Conservation (phyloP, 202 grass and related monocot species). For the Carex arenaria region DNA sequence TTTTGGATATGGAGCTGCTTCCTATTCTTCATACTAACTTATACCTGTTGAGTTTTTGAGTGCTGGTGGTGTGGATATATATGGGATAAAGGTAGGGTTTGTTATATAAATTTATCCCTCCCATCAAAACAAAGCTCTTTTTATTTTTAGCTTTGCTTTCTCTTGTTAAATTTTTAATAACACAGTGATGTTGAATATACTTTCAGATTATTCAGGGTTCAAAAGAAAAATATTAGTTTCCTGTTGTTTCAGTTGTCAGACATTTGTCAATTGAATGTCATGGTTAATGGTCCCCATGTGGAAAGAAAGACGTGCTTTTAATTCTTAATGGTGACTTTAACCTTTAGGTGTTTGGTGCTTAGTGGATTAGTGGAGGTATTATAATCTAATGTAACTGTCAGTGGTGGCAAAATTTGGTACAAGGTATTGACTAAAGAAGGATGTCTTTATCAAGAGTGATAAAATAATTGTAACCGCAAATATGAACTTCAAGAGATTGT, state of each 20-base stretch:
- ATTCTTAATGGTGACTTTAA: slow-evolving; percentile 23
- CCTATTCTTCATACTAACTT: slow-evolving; percentile 7
- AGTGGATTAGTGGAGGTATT: slow-evolving; percentile 18
- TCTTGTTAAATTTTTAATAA: neutral
- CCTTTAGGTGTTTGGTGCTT: slow-evolving; percentile 4
- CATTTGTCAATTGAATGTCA: neutral
- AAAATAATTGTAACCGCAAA: neutral
- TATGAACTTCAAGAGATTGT: neutral
- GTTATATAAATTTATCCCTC: neutral
- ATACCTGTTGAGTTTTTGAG: neutral
- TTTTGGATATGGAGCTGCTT: neutral
- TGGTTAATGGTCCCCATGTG: neutral
- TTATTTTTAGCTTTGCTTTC: neutral
- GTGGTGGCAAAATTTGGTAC: slow-evolving; percentile 24
- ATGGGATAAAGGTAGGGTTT: neutral
- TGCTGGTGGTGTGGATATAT: neutral
- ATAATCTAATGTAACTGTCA: slow-evolving; percentile 22
- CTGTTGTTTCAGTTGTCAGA: neutral
- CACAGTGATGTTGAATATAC: neutral
- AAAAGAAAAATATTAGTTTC: neutral
- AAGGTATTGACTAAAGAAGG: slow-evolving; percentile 11
- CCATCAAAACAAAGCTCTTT: neutral
- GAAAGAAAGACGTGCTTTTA: slow-evolving; percentile 20
- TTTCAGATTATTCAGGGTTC: neutral
- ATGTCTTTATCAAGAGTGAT: neutral